Evolutionary conservation across 2,329 filamentous ascomycete species (phyloP).

Genomic region (Allantophomopsis lycopodina): DNA sequence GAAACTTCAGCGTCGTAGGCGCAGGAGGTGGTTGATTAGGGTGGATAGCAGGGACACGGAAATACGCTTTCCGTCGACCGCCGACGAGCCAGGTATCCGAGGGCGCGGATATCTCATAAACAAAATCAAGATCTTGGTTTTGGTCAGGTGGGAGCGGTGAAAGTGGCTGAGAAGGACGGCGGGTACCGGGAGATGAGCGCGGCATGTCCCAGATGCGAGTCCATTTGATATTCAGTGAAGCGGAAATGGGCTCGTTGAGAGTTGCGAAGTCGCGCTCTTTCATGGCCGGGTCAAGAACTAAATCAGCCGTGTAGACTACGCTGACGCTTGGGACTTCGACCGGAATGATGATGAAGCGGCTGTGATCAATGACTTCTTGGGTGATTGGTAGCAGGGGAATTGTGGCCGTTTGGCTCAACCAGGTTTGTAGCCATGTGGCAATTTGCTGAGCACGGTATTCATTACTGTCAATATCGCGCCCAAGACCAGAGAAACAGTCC

Average conservation of each 20-base stretch:
- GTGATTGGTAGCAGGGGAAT: constrained; percentile 11
- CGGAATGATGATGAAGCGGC: constrained; percentile 64
- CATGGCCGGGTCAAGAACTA: constrained; percentile 32
- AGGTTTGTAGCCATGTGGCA: constrained; percentile 10
- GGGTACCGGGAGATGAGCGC: constrained; percentile 16
- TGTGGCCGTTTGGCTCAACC: constrained; percentile 10
- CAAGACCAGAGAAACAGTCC: constrained; percentile 34
- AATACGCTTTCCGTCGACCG: constrained; percentile 67
- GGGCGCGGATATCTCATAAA: constrained; percentile 67
- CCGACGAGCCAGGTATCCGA: constrained; percentile 75
- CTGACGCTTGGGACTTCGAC: constrained; percentile 79
- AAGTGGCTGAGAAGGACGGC: constrained; percentile 1
- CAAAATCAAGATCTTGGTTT: constrained; percentile 50
- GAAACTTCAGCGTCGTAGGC: constrained; percentile 36
- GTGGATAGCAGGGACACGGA: constrained; percentile 38
- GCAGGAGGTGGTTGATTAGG: constrained; percentile 31
- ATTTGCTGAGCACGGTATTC: constrained; percentile 8
- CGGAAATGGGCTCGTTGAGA: constrained; percentile 51
- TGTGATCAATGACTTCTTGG: constrained; percentile 21
- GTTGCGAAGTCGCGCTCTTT: constrained; percentile 27
- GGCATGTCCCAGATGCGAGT: constrained; percentile 45
- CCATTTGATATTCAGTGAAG: constrained; percentile 48
- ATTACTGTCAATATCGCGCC: constrained; percentile 12
- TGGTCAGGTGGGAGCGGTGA: constrained; percentile 2
- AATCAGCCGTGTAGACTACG: constrained; percentile 67